These are phyloP conservation scores for Jaltomata sinuosa DNA, from an alignment of 257 asterid species.

Conservation along the genomic window DNA sequence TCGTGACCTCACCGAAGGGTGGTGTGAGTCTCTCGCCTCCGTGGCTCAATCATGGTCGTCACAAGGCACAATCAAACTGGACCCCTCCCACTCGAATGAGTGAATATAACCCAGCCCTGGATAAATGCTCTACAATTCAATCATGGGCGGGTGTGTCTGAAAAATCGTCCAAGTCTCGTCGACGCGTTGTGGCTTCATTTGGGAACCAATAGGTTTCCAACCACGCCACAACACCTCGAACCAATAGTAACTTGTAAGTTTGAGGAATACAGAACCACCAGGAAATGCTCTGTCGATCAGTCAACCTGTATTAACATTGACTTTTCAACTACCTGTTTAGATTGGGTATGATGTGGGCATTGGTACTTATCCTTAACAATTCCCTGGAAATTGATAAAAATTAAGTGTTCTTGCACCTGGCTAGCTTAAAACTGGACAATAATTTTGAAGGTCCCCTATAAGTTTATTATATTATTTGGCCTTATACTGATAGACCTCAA, in stretches of 20 bases:
- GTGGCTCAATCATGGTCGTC: too few species aligned
- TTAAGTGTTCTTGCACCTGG: not conserved
- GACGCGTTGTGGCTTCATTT: too few species aligned
- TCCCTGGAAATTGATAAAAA: not conserved
- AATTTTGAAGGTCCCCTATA: not conserved
- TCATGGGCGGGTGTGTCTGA: too few species aligned
- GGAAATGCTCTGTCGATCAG: not conserved
- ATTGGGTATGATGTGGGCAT: not conserved
- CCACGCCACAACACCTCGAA: too few species aligned
- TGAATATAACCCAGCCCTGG: too few species aligned
- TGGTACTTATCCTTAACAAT: not conserved
- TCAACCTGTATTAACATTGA: not conserved
- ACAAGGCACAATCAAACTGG: too few species aligned
- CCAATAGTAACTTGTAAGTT: not conserved
- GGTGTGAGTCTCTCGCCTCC: too few species aligned
- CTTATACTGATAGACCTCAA: not conserved
- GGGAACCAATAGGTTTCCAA: too few species aligned
- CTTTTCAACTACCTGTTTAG: not conserved
- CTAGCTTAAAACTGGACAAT: not conserved
- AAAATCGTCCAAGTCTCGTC: too few species aligned
- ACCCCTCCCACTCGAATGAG: too few species aligned
- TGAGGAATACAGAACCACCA: not conserved
- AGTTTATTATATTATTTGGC: not conserved
- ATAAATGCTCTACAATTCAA: too few species aligned
- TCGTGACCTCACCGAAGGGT: too few species aligned